Percentiles rank a stretch among this genome's conserved stretches.
phyloP scores from a whole-genome alignment of 78 protist species.

The Dictyostelium firmibasis region DNA sequence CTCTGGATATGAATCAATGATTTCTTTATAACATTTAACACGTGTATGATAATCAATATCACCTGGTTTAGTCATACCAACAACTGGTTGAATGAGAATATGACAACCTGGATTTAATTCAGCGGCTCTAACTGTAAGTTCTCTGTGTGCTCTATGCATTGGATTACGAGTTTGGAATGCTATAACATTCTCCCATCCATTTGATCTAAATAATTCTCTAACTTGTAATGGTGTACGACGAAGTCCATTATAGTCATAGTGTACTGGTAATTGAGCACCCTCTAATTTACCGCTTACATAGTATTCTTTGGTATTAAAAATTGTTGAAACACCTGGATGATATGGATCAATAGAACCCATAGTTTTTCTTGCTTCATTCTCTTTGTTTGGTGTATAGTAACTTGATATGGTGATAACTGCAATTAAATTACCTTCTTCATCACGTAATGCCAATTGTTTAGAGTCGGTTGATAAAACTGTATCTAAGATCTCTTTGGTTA shows the following conservation, averaged over 20 bases:
- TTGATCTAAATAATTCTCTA: slow-evolving; percentile 79
- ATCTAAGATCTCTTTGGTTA: slow-evolving; percentile 10
- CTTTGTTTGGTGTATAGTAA: slow-evolving; percentile 65
- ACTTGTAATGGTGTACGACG: slow-evolving; percentile 89
- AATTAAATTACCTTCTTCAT: slow-evolving; percentile 72
- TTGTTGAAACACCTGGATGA: slow-evolving; percentile 93
- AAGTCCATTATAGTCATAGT: slow-evolving; percentile 23
- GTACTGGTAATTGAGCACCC: slow-evolving; percentile 75
- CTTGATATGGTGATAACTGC: slow-evolving; percentile 15
- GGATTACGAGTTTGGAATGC: slow-evolving; percentile 97
- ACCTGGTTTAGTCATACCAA: slow-evolving; percentile 95
- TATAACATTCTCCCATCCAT: slow-evolving; percentile 81
- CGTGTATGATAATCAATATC: slow-evolving; percentile 94
- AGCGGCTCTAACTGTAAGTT: slow-evolving; percentile 79
- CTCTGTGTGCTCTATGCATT: slow-evolving; percentile 94
- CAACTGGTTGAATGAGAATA: slow-evolving; percentile 94
- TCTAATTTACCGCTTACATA: slow-evolving; percentile 89
- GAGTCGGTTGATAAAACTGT: neutral
- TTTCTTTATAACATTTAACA: slow-evolving; percentile 88
- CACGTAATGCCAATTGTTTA: slow-evolving; percentile 35
- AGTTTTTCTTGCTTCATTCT: slow-evolving; percentile 83
- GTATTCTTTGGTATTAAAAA: slow-evolving; percentile 83
- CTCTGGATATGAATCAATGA: slow-evolving; percentile 79
- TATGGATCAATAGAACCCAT: slow-evolving; percentile 89
- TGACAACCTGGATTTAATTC: slow-evolving; percentile 76